Percentiles rank a stretch among this genome's conserved stretches.
Evolutionary conservation across 2,329 filamentous ascomycete genomes (phyloP).

Genomic region (Drechslerella coelobrocha): DNA sequence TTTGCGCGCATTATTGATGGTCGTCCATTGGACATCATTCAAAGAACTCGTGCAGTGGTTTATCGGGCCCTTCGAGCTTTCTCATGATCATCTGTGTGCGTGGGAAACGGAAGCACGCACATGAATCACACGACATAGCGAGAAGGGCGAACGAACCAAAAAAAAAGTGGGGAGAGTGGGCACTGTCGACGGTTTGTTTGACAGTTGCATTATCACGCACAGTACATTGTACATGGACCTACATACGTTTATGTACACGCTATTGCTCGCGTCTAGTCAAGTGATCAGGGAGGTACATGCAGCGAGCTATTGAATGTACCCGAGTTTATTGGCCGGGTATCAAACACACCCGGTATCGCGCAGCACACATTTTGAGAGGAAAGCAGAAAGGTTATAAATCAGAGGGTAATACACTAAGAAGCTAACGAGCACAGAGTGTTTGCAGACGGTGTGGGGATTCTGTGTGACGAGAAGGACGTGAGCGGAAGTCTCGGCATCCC

Average conservation of each 20-base stretch:
- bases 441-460: constrained; percentile 36
- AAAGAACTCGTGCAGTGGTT: too few relatives aligned
- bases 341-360: background rate
- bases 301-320: background rate
- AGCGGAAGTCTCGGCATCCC: constrained; percentile 39
- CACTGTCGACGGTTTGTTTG: constrained; percentile 18
- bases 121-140: constrained; percentile 50
- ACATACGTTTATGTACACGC: constrained; percentile 11
- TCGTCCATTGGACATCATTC: too few relatives aligned
- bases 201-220: constrained; percentile 49
- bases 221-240: constrained; percentile 8
- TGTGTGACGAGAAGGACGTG: constrained; percentile 38
- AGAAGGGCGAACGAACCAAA: constrained; percentile 8
- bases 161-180: constrained; percentile 18
- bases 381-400: background rate
- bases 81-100: background rate
- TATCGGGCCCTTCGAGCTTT: background rate
- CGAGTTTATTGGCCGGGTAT: background rate
- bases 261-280: constrained; percentile 33
- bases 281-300: constrained; percentile 26
- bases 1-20: too few relatives aligned
- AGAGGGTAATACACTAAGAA: background rate
- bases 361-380: background rate
- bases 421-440: background rate
- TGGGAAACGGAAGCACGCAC: constrained; percentile 29